Evolutionary conservation across 495 filamentous ascomycete genomes (phyloP), one percentile per base, ranked within the genome.

Genomic region (Saxophila tyrrhenica): DNA sequence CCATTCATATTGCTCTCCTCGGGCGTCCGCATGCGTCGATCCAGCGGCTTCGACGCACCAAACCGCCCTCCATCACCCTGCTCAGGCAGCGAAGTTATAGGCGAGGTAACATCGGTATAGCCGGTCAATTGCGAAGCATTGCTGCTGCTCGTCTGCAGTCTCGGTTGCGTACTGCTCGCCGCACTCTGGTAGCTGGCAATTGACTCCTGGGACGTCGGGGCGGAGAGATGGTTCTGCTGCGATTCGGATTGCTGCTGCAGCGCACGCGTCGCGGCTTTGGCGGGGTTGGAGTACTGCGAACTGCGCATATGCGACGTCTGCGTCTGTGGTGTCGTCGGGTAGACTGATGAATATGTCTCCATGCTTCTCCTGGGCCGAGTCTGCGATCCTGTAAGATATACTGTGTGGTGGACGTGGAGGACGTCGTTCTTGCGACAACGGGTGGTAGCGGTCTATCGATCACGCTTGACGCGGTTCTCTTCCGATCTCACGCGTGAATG

Each of bases 121-220:
- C 50, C 48, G 19, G 59, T 59, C 35, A 53, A 25, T 21, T 62
- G 55, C 38, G 59, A 62, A n/a, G 51, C 10, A 22, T 54, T 51
- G 55, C 59, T 62, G 48, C 25, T 56, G 39, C 52, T 56, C 22
- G n/a, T 51, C 17, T 58, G 55, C 25, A 52, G 23, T 5, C 25
- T 39, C 25, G 55, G 55, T 25, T 15, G 32, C 16, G 54, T 45
- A 47, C 57, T 60, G 41, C 55, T 62, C 10, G 20, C 54, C 3
- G 32, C 48, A 49, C 58, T 61, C 21, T 49, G 54, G 25, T 24
- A 21, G 48, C 48, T 58, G 24, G 57, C n/a, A 47, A 53, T 39
- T 7, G 55, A 58, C 47, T 62, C 59, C 25, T 62, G 59, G 10
- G 55, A 58, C 19, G 54, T 50, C 3, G 58, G 58, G 2, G 53